Base-by-base conservation (phyloP, 2,329 filamentous ascomycete genomes). In the Pleochaeta shiraiana region DNA sequence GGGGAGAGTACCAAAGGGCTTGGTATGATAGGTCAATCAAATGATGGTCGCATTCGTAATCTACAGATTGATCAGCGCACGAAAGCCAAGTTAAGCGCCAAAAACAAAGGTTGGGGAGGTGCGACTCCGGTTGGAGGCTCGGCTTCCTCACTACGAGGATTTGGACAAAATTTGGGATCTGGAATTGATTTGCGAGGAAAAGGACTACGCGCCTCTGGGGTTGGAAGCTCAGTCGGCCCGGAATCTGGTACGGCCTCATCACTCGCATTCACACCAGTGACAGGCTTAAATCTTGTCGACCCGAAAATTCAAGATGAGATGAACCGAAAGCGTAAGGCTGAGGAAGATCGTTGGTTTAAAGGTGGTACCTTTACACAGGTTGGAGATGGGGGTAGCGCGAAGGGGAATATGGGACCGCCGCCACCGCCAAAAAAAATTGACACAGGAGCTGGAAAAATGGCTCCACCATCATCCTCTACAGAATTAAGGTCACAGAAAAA, bases 301-400 rank as follows among this genome's bases (percentile, higher is more conserved):
- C 93, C 93, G 26, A 95, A 93, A 77, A 83, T 88, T 65, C 85
- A 90, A 69, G 88, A 89, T 7, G 90, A 96, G 76, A 81, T 95
- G 73, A 90, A 82, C 72, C 82, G 90, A 70, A 97, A 97, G 78
- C 80, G 90, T 68, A 95, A 95, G 74, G 91, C 90, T 0, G 93
- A 97, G 68, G 90, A 95, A 73, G 92, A 97, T 73, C 80, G 90
- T 43, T 98, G 90, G 86, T 98, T 98, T 78, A 95, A 93, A 75
- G 88, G 90, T 59, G 93, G 93, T n/a, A 91, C 89, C 0, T 98
- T 98, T 72, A 96, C 93, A 9, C 91, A 96, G 74, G 82, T 95
- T 65, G 84, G 84, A 11, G 77, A 77, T 7, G 78, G 79, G 67
- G 67, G 67, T 9, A 59, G 53, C n/a, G 24, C 24, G 11, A 57